Evolutionary conservation across 176 grass and related monocot genomes (phyloP).

Genomic region (Rhynchospora breviuscula): DNA sequence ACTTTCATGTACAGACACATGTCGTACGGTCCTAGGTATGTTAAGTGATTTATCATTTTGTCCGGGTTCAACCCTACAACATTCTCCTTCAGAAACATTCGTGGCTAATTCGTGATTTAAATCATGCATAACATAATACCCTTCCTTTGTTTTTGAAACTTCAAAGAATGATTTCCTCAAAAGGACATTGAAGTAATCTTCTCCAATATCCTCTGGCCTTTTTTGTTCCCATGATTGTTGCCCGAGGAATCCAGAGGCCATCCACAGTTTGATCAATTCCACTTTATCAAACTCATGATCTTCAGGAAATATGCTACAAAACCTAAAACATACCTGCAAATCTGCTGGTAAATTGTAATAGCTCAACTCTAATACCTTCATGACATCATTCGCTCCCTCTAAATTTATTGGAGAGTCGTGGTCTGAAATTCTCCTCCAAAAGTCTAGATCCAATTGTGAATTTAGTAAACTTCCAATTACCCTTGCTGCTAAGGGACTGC

Average conservation of each 20-base stretch:
- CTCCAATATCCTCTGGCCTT: constrained; percentile 18
- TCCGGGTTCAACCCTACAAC: background rate
- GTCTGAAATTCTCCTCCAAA: background rate
- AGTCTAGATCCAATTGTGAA: background rate
- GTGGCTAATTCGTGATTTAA: constrained; percentile 42
- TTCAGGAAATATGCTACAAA: constrained; percentile 24
- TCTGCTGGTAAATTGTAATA: background rate
- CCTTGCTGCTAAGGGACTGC: constrained; percentile 11
- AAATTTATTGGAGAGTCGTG: background rate
- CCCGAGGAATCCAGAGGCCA: constrained; percentile 17
- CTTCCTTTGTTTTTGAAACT: background rate
- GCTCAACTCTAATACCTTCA: background rate
- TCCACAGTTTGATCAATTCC: constrained; percentile 39
- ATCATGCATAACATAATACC: constrained; percentile 29
- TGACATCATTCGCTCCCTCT: background rate
- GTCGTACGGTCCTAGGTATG: constrained; percentile 1
- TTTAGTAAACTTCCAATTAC: background rate
- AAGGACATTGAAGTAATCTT: constrained; percentile 28
- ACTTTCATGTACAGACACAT: constrained; percentile 19
- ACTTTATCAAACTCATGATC: constrained; percentile 26
- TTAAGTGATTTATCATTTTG: background rate
- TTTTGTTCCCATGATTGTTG: background rate
- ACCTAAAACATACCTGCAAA: constrained; percentile 14
- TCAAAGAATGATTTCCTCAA: constrained; percentile 37
- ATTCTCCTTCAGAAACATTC: constrained; percentile 21